Base-by-base conservation (phyloP, 1,284 basidiomycete species). In the Crucibulum cyathiforme region DNA sequence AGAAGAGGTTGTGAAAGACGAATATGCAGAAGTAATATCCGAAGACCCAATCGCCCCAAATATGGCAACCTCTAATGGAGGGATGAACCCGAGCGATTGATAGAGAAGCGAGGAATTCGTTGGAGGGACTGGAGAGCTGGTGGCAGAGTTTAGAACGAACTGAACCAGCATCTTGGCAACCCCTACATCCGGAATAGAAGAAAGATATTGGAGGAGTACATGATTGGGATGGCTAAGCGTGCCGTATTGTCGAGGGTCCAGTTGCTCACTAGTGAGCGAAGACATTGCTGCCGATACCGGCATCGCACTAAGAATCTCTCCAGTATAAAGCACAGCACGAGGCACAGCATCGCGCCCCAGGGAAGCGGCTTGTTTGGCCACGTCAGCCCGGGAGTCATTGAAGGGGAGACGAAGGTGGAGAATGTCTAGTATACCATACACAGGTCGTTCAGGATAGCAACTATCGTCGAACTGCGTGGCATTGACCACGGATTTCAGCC, bases 371-470 rank as follows among this genome's bases (percentile, higher is more conserved):
- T 89, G 86, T 58, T 75, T 77, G 1, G 82, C 74, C 36, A 80
- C 73, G 17, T 79, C 78, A 12, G 71, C 66, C 36, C 76, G 70
- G 8, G 75, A 71, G 67, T 87, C 82, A 7, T 72, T 56, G 71
- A 87, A 89, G 10, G 88, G 86, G 31, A 86, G 74, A 12, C 87
- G 83, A 31, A 88, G 74, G 9, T 76, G 78, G 34, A 88, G 70
- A 10, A 89, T 65, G 65, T 90, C 80, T 53, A 90, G 74, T 8
- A 87, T 74, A n/a, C 88, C 88, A 67, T 90, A 90, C 15, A 87
- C 73, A 1, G 87, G 88, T 19, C 85, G 80, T 61, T 80, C 77
- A 8, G 81, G 74, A 69, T 81, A 89, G 70, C 88, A 90, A 7
- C 75, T 72, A 7, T 77, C 53, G 59, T 85, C 71, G 66, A 88